Base-by-base conservation (phyloP, 139 green algal genomes). In the Chlamydomonas schloesseri region DNA sequence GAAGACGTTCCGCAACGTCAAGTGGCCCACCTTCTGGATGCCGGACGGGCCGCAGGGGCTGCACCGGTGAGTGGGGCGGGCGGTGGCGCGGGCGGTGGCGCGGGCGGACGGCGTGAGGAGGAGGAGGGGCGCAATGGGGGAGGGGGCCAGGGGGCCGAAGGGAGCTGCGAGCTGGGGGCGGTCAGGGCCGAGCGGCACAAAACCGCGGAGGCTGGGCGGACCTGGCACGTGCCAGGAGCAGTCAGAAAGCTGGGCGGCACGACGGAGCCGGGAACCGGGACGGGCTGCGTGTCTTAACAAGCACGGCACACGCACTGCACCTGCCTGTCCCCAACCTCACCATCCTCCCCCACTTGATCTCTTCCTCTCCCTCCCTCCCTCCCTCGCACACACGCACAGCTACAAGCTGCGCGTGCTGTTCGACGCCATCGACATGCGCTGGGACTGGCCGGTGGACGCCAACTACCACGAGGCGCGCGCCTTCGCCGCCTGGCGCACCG, bases 11-110 rank as follows among this genome's bases (percentile, higher is more conserved):
- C 90, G 95, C 80, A 97, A 97, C 81, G 93, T 94, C 72, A 97
- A 97, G 91, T 97, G 94, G 95, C 95, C 95, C 57, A 93, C 92
- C 58, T 97, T 97, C 81, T 97, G 95, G 95, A 92, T 96, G 79
- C 91, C 88, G 0, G 88, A 94, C 23, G 94, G 94, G 2, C 92
- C 93, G 24, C 88, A 93, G 78, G 93, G 89, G 28, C 73, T 92
- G 47, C 86, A 92, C 82, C 86, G 84, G 89, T 94, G 83, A 18
- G 69, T 8, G n/a, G 37, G 26, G 57, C n/a, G 11, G 53, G 29
- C 31, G 10, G 10, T 67, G 21, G 46, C 8, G 15, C 20, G 58
- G 58, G 58, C 50, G 11, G 50, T 57, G 50, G n/a, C n/a, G n/a
- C n/a, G n/a, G n/a, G n/a, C n/a, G n/a, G n/a, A n/a, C n/a, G n/a